A percentile compares a stretch with the other conserved stretches of the same genome.
These are phyloP conservation scores for Xanthoconium purpureum DNA, from an alignment of 768 basidiomycete species.

Conservation along the genomic window DNA sequence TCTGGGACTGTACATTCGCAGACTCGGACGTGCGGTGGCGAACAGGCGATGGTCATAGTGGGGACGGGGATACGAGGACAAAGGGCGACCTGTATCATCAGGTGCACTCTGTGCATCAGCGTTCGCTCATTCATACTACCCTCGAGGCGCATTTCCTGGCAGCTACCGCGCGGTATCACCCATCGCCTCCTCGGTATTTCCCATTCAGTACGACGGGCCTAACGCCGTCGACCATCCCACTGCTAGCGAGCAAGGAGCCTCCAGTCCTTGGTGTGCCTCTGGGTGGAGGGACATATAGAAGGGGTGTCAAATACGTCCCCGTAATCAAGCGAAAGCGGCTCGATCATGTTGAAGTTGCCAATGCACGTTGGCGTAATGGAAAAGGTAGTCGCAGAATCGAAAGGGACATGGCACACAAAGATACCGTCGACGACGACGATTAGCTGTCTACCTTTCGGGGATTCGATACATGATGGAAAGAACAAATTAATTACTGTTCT, in stretches of 20 bases:
- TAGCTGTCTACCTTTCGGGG: background rate
- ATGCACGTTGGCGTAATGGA: constrained; percentile 75
- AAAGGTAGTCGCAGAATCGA: constrained; percentile 52
- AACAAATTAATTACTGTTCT: constrained; percentile 14
- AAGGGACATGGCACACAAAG: constrained; percentile 13
- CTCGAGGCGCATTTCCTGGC: constrained; percentile 65
- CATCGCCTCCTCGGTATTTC: constrained; percentile 36
- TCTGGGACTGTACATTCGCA: constrained; percentile 85
- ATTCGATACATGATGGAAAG: background rate
- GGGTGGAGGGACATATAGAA: constrained; percentile 68
- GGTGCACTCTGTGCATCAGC: constrained; percentile 50
- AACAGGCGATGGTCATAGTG: constrained; percentile 40
- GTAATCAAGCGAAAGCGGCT: constrained; percentile 65
- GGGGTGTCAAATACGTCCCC: constrained; percentile 61
- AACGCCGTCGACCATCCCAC: constrained; percentile 19
- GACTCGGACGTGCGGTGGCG: constrained; percentile 71
- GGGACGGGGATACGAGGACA: constrained; percentile 22
- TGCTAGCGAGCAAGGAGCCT: constrained; percentile 11
- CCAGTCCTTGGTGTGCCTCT: constrained; percentile 52
- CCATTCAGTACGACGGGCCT: constrained; percentile 33
- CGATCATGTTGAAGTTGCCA: constrained; percentile 68
- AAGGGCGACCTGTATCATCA: constrained; percentile 47
- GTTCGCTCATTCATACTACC: constrained; percentile 61
- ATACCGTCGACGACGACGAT: constrained; percentile 7
- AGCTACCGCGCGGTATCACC: constrained; percentile 52